phyloP scores from a whole-genome alignment of 1,139 yeast genomes.

The Taphrina communis region DNA sequence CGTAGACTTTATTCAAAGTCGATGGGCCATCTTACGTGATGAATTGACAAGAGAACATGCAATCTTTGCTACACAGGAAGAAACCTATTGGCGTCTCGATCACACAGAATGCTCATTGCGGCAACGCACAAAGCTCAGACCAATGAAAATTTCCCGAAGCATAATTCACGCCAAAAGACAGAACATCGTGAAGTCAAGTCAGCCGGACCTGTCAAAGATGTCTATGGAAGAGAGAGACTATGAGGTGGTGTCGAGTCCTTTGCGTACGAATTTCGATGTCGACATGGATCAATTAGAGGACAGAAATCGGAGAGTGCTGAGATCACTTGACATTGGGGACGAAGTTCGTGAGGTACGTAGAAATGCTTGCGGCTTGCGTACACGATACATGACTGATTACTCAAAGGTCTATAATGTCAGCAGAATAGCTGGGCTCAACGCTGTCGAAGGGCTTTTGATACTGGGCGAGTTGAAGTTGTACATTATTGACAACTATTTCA shows the following conservation, averaged over 20 bases:
- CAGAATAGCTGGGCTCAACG: constrained; percentile 72
- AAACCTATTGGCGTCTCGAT: constrained; percentile 60
- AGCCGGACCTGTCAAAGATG: background rate
- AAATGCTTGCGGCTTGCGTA: background rate
- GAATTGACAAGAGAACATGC: constrained; percentile 56
- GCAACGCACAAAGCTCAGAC: constrained; percentile 64
- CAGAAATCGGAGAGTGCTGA: constrained; percentile 71
- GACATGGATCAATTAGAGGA: constrained; percentile 64
- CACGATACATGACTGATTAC: background rate
- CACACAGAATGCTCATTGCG: constrained; percentile 71
- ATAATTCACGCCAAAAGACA: constrained; percentile 1
- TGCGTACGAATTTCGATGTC: constrained; percentile 44
- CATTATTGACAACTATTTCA: constrained; percentile 71
- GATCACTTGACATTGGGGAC: constrained; percentile 74
- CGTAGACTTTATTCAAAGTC: constrained; percentile 58
- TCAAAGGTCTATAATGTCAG: constrained; percentile 62
- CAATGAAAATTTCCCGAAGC: constrained; percentile 45
- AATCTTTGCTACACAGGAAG: constrained; percentile 48
- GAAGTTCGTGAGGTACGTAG: constrained; percentile 67
- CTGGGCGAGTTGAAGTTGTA: constrained; percentile 69
- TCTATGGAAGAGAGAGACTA: constrained; percentile 2
- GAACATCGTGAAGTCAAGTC: background rate
- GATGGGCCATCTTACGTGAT: constrained; percentile 58
- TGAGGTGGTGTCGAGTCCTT: constrained; percentile 14
- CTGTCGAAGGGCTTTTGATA: constrained; percentile 74